phyloP scores from a whole-genome alignment of 371 early-diverging fungal species.

The Apophysomyces sp. region DNA sequence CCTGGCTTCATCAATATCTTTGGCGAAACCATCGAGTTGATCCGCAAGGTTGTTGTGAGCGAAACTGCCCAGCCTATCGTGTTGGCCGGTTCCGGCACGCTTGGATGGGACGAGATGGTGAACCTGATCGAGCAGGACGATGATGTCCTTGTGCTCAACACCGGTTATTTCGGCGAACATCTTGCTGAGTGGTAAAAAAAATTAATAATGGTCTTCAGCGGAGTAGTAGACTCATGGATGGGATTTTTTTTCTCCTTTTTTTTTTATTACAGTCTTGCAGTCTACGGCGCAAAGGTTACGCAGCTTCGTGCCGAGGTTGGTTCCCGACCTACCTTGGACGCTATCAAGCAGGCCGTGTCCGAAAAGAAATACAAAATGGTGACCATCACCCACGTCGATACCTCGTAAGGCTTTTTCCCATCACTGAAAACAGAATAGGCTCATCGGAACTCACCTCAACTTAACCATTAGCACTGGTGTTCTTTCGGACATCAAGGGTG shows the following conservation, averaged over 20 bases:
- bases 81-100: slow-evolving; percentile 90
- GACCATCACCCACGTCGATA: slow-evolving; percentile 96
- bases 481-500: slow-evolving; percentile 75
- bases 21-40: slow-evolving; percentile 83
- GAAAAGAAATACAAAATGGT: slow-evolving; percentile 79
- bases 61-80: slow-evolving; percentile 92
- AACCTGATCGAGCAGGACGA: slow-evolving; percentile 92
- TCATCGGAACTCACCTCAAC: neutral
- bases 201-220: neutral
- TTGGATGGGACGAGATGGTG: slow-evolving; percentile 94
- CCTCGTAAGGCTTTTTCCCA: no score
- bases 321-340: slow-evolving; percentile 62
- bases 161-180: slow-evolving; percentile 96
- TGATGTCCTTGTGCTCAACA: slow-evolving; percentile 86
- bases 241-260: neutral
- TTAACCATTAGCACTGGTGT: slow-evolving; percentile 71
- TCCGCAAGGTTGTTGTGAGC: slow-evolving; percentile 79
- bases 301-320: slow-evolving; percentile 71
- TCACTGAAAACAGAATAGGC: neutral
- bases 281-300: slow-evolving; percentile 90
- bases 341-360: slow-evolving; percentile 51
- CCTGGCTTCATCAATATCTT: slow-evolving; percentile 87
- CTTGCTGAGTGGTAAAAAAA: slow-evolving; percentile 83
- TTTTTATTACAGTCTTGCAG: slow-evolving; percentile 61
- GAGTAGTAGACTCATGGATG: neutral